A percentile compares a stretch with the other conserved stretches of the same genome.
Conservation (phyloP, 2,329 filamentous ascomycete species). For the Diaporthe eres region DNA sequence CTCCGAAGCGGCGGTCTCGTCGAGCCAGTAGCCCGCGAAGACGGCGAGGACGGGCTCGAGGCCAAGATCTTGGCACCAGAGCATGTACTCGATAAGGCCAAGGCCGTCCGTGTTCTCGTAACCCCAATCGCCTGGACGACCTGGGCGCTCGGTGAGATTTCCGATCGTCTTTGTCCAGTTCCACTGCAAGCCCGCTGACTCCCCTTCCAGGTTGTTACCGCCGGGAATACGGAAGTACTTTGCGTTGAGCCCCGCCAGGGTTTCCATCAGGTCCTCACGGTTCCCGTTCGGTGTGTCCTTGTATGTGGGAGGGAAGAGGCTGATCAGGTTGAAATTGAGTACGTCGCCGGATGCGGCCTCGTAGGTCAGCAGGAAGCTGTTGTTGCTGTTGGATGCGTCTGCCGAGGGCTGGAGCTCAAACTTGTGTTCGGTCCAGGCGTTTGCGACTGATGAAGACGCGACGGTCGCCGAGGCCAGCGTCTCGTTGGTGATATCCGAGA, state of each 20-base stretch:
- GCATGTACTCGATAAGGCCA: slow-evolving; percentile 65
- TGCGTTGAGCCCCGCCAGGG: slow-evolving; percentile 37
- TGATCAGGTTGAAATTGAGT: slow-evolving; percentile 39
- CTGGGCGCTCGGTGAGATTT: slow-evolving; percentile 51
- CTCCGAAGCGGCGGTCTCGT: slow-evolving; percentile 56
- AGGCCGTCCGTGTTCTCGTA: slow-evolving; percentile 61
- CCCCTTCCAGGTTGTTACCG: slow-evolving; percentile 41
- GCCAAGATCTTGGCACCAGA: slow-evolving; percentile 41
- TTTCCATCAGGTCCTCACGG: slow-evolving; percentile 39
- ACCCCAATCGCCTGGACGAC: slow-evolving; percentile 59
- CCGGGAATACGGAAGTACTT: slow-evolving; percentile 42
- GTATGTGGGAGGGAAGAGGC: slow-evolving; percentile 41
- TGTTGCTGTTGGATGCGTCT: slow-evolving; percentile 59
- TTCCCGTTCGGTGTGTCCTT: slow-evolving; percentile 69
- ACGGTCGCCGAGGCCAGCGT: slow-evolving; percentile 63
- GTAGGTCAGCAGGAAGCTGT: slow-evolving; percentile 39
- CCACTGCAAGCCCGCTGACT: slow-evolving; percentile 32
- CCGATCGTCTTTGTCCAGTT: slow-evolving; percentile 57
- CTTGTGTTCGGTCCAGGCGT: slow-evolving; percentile 66
- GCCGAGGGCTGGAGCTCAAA: slow-evolving; percentile 58
- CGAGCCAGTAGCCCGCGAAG: slow-evolving; percentile 61
- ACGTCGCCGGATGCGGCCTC: slow-evolving; percentile 35
- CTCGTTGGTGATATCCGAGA: slow-evolving; percentile 59
- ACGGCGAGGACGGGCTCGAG: slow-evolving; percentile 55
- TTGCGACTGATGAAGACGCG: slow-evolving; percentile 55